Percentiles rank a stretch among this genome's conserved stretches.
These are phyloP conservation scores for Diaporthe amygdali DNA, from an alignment of 2,329 filamentous ascomycete genomes.

Conservation along the genomic window DNA sequence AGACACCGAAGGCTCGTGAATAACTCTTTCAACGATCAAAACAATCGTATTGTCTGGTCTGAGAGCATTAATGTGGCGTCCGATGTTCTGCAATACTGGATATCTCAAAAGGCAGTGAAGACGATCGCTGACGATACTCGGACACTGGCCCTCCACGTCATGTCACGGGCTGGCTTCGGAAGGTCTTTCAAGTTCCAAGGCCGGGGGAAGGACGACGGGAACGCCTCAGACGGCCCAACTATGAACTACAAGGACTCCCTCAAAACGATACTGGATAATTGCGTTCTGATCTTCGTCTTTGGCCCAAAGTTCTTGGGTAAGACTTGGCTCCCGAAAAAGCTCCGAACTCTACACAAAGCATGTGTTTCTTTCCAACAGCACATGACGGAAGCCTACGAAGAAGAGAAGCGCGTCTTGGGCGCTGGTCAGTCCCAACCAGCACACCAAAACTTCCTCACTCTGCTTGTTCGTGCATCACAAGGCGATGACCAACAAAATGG, in stretches of 20 bases:
- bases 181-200: slow-evolving; percentile 17
- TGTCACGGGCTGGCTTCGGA: slow-evolving; percentile 19
- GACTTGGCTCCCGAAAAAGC: too few relatives aligned
- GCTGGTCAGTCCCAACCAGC: too few relatives aligned
- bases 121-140: slow-evolving; percentile 10
- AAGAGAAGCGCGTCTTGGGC: too few relatives aligned
- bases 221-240: too few relatives aligned
- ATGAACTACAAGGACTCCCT: slow-evolving; percentile 35
- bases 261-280: slow-evolving; percentile 35
- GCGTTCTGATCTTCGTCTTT: slow-evolving; percentile 35
- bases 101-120: neutral
- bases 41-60: slow-evolving; percentile 13
- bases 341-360: too few relatives aligned
- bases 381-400: too few relatives aligned
- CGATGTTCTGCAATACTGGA: slow-evolving; percentile 16
- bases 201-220: too few relatives aligned
- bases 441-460: slow-evolving; percentile 7
- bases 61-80: neutral
- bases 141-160: slow-evolving; percentile 7
- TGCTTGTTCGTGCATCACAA: slow-evolving; percentile 8
- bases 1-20: neutral
- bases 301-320: slow-evolving; percentile 31
- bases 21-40: slow-evolving; percentile 18
- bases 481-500: neutral
- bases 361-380: too few relatives aligned